A percentile compares a stretch with the other conserved stretches of the same genome.
Evolutionary conservation across 2,329 filamentous ascomycete genomes (phyloP).

Genomic region (Pestalotiopsis sp.): DNA sequence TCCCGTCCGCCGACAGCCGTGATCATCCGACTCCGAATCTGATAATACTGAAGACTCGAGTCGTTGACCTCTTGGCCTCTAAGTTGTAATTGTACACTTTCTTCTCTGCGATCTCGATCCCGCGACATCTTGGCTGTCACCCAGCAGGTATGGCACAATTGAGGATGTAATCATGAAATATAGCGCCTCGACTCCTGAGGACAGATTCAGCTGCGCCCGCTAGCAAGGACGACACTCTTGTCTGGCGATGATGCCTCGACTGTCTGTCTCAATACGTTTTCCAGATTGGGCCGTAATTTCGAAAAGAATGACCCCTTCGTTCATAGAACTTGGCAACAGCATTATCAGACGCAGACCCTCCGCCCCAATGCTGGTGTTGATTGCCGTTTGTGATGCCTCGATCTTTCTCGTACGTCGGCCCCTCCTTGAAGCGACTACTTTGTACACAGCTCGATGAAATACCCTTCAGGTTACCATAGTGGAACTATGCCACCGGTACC

Average conservation of each 20-base stretch:
- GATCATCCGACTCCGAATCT: background rate
- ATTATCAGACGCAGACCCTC: background rate
- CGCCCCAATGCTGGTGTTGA: background rate
- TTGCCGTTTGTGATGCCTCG: background rate
- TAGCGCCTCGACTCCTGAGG: background rate
- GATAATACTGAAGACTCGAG: background rate
- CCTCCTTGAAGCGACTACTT: no score
- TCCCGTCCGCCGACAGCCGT: background rate
- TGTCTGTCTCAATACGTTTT: no score
- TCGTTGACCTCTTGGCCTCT: background rate
- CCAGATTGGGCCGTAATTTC: background rate
- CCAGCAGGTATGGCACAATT: background rate
- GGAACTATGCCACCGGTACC: no score
- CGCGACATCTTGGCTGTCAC: background rate
- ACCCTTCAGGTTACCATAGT: no score
- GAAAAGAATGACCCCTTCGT: background rate
- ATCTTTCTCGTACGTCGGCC: no score
- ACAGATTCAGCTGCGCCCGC: background rate
- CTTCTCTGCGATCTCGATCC: background rate
- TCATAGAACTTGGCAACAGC: background rate
- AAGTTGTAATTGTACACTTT: background rate
- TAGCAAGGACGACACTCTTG: background rate
- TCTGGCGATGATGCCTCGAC: background rate
- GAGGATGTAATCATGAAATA: background rate
- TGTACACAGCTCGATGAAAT: no score